Percentiles rank a stretch among this genome's conserved stretches.
These are phyloP conservation scores for Limonium bicolor DNA, from an alignment of 148 eudicot genomes.

Conservation along the genomic window DNA sequence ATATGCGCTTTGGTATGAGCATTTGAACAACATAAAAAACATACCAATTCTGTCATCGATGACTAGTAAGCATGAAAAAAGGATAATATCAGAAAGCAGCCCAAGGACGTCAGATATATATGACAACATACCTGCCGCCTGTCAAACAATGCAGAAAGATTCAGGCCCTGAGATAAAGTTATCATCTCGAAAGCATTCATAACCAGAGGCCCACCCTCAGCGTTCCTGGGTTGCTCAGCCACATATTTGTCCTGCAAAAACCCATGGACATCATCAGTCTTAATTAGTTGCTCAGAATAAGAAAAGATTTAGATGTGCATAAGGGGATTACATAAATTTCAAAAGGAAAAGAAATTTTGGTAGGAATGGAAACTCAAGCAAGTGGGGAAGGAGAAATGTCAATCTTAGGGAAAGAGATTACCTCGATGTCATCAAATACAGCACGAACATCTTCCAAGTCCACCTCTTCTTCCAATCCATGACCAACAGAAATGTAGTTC, in stretches of 20 bases:
- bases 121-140: conserved; percentile 60
- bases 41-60: not conserved
- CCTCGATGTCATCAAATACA: conserved; percentile 94
- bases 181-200: conserved; percentile 99
- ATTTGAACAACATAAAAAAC: no score
- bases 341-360: no score
- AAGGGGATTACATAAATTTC: no score
- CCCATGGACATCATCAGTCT: no score
- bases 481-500: conserved; percentile 47
- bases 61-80: not conserved
- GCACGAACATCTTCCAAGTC: conserved; percentile 81
- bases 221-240: conserved; percentile 39
- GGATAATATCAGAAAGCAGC: not conserved
- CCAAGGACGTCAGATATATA: not conserved
- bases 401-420: conserved; percentile 3
- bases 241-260: conserved; percentile 67
- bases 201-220: conserved; percentile 49
- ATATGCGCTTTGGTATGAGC: no score
- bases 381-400: not conserved
- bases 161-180: conserved; percentile 89
- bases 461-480: conserved; percentile 62
- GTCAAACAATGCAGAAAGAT: conserved; percentile 91
- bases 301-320: no score
- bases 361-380: no score
- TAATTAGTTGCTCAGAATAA: no score